These are phyloP conservation scores for Cercospora sp. DNA, from an alignment of 2,329 filamentous ascomycete species.

Conservation along the genomic window DNA sequence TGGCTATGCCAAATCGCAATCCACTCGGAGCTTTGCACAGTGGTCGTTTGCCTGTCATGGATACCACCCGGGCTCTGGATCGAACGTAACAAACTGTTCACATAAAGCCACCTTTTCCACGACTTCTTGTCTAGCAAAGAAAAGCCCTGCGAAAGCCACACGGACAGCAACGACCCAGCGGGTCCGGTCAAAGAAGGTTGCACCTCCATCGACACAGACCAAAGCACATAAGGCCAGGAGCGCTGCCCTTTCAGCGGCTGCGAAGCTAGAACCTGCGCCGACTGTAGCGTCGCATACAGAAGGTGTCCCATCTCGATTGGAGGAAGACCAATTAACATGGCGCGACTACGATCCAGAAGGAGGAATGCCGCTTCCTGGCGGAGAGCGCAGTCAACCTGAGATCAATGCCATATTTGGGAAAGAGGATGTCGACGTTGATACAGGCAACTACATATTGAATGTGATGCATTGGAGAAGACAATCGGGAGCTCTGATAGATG, in stretches of 20 bases:
- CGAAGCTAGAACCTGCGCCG: constrained; percentile 30
- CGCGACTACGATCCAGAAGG: constrained; percentile 41
- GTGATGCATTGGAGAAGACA: constrained; percentile 41
- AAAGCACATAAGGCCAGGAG: constrained; percentile 9
- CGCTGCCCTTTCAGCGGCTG: constrained; percentile 9
- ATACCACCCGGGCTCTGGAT: neutral
- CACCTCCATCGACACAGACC: constrained; percentile 1
- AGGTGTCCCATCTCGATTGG: constrained; percentile 20
- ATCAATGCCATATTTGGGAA: constrained; percentile 37
- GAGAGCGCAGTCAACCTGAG: constrained; percentile 33
- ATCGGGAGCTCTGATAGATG: constrained; percentile 41
- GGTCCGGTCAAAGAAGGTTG: neutral
- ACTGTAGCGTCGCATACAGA: constrained; percentile 34
- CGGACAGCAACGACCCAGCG: neutral
- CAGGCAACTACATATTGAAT: constrained; percentile 40
- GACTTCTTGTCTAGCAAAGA: constrained; percentile 6
- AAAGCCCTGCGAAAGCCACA: neutral
- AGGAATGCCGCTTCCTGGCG: constrained; percentile 39
- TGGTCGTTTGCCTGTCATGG: constrained; percentile 4
- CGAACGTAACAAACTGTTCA: neutral
- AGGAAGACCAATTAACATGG: constrained; percentile 35
- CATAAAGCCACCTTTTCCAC: constrained; percentile 17
- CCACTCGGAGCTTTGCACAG: constrained; percentile 13
- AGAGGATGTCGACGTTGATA: constrained; percentile 34
- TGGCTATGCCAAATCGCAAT: constrained; percentile 31